Base-by-base conservation (phyloP, 257 asterid species). In the Misopates orontium region DNA sequence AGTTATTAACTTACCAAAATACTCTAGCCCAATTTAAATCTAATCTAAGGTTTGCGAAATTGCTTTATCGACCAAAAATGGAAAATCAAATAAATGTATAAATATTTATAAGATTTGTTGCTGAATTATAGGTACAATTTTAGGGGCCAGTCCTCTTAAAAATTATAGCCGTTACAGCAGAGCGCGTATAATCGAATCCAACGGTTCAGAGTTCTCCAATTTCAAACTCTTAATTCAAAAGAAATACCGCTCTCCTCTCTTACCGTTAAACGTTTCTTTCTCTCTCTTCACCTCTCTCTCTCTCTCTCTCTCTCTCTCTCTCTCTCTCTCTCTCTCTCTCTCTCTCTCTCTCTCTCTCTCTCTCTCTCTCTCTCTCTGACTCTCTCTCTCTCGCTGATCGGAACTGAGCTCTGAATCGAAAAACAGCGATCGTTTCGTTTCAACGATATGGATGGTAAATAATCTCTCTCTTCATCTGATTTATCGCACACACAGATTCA, bases 361-460 rank as follows among this genome's bases (percentile, higher is more conserved):
- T 45, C 54, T 14, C 40, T 52, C 47, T 7, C 39, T 51, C 20
- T 17, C 66, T 51, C 41, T 36, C 10, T 36, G 11, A 36, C 4
- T 3, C 11, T 36, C 3, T 7, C 36, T 3, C 11, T 36, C n/a
- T n/a, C n/a, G n/a, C n/a, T n/a, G n/a, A n/a, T n/a, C n/a, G n/a
- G 42, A 19, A 9, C 59, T 56, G 55, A 66, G 76, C 85, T 67
- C 61, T 68, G 68, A 50, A 66, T 51, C 62, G 10, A 36, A 1
- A 20, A n/a, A 28, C n/a, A 73, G 31, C 42, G 20, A 61, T 65
- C 50, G 73, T 13, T 17, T 54, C 36, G n/a, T n/a, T n/a, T n/a
- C n/a, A n/a, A 22, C 48, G 19, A 16, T 25, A 51, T 51, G 28
- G 66, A 87, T 89, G 95, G 89, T 83, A 16, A 93, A 94, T 87